phyloP scores from a whole-genome alignment of 768 basidiomycete genomes.

The Phaeotremella fagi region DNA sequence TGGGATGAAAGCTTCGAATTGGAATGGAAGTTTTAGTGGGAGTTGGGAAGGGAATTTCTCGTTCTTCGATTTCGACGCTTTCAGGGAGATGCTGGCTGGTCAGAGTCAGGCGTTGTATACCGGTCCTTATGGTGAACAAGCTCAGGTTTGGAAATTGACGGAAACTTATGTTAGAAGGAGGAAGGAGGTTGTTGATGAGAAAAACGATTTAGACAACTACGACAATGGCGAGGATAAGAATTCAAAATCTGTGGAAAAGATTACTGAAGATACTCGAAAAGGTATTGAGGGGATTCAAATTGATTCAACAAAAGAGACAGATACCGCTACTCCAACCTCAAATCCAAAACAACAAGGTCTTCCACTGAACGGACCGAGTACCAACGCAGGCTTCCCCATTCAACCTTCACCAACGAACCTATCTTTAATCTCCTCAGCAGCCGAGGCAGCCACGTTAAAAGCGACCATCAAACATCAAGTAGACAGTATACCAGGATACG shows the following conservation, averaged over 20 bases:
- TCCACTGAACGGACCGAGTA: constrained; percentile 29
- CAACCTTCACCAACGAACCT: constrained; percentile 16
- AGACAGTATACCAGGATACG: constrained; percentile 37
- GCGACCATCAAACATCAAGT: constrained; percentile 35
- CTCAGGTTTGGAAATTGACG: constrained; percentile 77
- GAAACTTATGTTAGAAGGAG: constrained; percentile 40
- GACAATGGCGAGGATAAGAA: no score
- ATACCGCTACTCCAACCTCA: neutral
- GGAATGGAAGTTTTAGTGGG: constrained; percentile 37
- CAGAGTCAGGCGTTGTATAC: constrained; percentile 66
- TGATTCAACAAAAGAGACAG: neutral
- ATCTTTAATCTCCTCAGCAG: constrained; percentile 21
- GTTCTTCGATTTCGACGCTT: constrained; percentile 73
- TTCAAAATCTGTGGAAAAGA: no score
- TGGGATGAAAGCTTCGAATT: constrained; percentile 36
- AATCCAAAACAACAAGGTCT: constrained; percentile 22
- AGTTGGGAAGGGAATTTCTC: constrained; percentile 47
- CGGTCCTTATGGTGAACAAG: constrained; percentile 72
- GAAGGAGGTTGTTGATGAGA: neutral
- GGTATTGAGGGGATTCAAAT: neutral
- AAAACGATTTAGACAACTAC: neutral
- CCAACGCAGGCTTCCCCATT: constrained; percentile 35
- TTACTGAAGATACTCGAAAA: neutral
- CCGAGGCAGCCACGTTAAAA: constrained; percentile 31
- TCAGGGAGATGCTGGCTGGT: constrained; percentile 54